Percentiles rank a stretch among this genome's conserved stretches.
phyloP scores from a whole-genome alignment of 2,329 filamentous ascomycete species.

The Fusarium coffeatum region DNA sequence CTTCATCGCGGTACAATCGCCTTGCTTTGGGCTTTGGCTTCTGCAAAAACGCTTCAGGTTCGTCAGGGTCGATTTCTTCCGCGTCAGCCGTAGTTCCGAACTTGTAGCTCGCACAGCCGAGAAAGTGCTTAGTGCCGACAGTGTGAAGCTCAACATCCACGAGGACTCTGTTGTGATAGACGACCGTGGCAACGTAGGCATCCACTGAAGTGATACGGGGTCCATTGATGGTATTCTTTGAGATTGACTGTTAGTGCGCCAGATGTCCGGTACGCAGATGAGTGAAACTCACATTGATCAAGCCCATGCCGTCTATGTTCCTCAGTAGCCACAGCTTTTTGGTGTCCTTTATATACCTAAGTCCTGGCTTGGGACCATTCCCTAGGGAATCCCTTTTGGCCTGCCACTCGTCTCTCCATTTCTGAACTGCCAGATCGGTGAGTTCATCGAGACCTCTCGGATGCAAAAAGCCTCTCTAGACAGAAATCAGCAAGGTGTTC shows the following conservation, averaged over 20 bases:
- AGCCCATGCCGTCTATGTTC: slow-evolving; percentile 7
- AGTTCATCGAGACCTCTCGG: slow-evolving; percentile 5
- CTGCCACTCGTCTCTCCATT: background rate
- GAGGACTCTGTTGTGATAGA: background rate
- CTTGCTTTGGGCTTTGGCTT: background rate
- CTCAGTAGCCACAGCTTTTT: background rate
- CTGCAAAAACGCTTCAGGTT: background rate
- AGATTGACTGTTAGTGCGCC: background rate
- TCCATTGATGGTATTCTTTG: slow-evolving; percentile 44
- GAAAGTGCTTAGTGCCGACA: slow-evolving; percentile 39
- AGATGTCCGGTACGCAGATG: background rate
- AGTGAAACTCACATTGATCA: slow-evolving; percentile 35
- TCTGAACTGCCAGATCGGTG: background rate
- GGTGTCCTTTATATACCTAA: background rate
- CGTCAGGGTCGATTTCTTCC: background rate
- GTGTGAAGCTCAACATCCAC: slow-evolving; percentile 40
- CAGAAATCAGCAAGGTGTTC: background rate
- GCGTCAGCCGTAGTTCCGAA: background rate
- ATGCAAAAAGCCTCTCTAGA: background rate
- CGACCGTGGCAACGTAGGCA: slow-evolving; percentile 28
- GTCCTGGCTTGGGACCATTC: background rate
- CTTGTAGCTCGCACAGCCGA: slow-evolving; percentile 30
- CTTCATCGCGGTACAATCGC: background rate
- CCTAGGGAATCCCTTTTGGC: background rate
- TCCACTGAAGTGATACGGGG: slow-evolving; percentile 40